phyloP scores from a whole-genome alignment of 345 rosid species.

The Corchorus capsularis region DNA sequence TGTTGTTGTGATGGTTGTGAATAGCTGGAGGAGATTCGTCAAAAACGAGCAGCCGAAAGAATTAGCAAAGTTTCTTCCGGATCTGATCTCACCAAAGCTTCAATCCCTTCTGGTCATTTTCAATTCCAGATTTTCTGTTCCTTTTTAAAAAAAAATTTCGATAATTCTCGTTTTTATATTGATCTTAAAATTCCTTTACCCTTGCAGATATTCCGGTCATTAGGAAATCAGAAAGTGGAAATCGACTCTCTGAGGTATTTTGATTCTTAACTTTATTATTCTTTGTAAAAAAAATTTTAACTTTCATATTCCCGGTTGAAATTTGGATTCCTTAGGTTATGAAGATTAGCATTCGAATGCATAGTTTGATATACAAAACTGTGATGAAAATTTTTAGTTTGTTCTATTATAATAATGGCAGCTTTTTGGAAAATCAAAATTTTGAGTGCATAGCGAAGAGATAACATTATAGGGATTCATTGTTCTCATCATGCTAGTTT shows the following conservation, averaged over 20 bases:
- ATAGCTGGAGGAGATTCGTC: slow-evolving; percentile 94
- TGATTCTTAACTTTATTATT: not conserved
- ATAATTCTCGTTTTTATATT: not conserved
- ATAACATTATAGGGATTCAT: not conserved
- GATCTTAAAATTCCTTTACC: not conserved
- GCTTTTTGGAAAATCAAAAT: not conserved
- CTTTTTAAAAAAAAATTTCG: not conserved
- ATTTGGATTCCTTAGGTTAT: not conserved
- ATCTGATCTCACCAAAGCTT: slow-evolving; percentile 67
- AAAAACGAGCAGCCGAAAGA: slow-evolving; percentile 92
- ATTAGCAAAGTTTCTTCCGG: slow-evolving; percentile 74
- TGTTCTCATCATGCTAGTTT: slow-evolving; percentile 13
- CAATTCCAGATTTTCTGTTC: not conserved
- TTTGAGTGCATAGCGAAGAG: not conserved
- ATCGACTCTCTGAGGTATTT: slow-evolving; percentile 75
- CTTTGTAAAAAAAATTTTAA: not conserved
- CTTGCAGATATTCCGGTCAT: slow-evolving; percentile 57
- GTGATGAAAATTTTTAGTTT: not conserved
- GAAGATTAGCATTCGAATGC: not conserved
- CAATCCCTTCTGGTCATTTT: slow-evolving; percentile 55
- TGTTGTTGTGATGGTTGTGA: slow-evolving; percentile 17
- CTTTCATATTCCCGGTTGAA: too few species aligned
- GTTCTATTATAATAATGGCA: not conserved
- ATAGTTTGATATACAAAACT: not conserved
- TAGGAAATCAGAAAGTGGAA: slow-evolving; percentile 79